Base-by-base conservation (phyloP, 202 grass and related monocot genomes). In the Brachypodium distachyon region DNA sequence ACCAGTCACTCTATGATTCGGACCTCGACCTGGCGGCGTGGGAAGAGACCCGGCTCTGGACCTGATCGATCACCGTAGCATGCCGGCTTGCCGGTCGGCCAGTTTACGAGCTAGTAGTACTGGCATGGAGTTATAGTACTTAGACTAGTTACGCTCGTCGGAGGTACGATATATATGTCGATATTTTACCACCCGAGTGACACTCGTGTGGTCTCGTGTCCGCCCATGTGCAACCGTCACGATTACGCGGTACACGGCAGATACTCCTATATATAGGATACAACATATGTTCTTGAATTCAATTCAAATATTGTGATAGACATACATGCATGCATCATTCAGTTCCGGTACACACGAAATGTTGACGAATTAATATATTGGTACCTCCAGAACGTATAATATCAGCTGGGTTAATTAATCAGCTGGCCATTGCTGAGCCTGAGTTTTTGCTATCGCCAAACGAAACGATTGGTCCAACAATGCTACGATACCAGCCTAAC, bases 21-120 rank as follows among this genome's bases (percentile, higher is more conserved):
- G 72, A 42, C 33, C 0, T 84, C 31, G 86, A 81, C 57, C 77
- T 77, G 11, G 64, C 33, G 49, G 68, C 77, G 72, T 89, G 86
- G 82, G 77, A 72, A 26, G 65, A 81, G 51, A 47, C 81, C 48
- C 82, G 63, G 77, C 86, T 89, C 41, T 89, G 86, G 86, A 81
- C 48, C 17, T 87, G 71, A 86, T 22, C 38, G n/a, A n/a, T n/a
- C n/a, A n/a, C n/a, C n/a, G n/a, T n/a, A 25, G 21, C 21, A 36
- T 7, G 7, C 7, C 32, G 26, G 39, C 63, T n/a, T n/a, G n/a
- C n/a, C n/a, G n/a, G n/a, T n/a, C n/a, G n/a, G n/a, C n/a, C n/a
- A 44, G 41, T 41, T 53, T 8, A 44, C 4, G 22, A 3, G 22
- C 12, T 12, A 36, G 17, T 61, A 37, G 14, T 11, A 12, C 14